Base-by-base conservation (phyloP, 2,329 filamentous ascomycete species). In the Capronia epimyces region DNA sequence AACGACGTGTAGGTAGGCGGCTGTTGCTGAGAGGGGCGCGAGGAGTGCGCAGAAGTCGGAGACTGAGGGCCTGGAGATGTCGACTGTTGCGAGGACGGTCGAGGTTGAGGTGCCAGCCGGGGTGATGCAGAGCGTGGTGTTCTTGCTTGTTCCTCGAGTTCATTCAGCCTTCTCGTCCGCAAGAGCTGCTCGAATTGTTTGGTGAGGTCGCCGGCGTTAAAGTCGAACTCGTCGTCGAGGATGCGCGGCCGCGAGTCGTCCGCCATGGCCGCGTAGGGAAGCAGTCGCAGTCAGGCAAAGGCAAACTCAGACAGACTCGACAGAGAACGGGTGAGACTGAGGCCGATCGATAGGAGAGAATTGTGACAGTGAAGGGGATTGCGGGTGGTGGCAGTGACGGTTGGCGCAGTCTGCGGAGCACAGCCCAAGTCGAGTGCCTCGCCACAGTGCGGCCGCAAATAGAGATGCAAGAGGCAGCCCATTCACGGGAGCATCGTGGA, bases 171-270 rank as follows among this genome's bases (percentile, higher is more conserved):
- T 74, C 87, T 90, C 51, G 87, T 89, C 67, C 87, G 85, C 65
- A 97, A 77, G 54, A 95, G 75, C 58, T 89, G 85, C 67, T 95
- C 88, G 68, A 96, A 96, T 65, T 89, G 86, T 63, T 85, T 74
- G 45, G 87, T 84, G 63, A 97, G 74, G 53, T 89, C 87, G 63
- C 81, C 78, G 21, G 89, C 88, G 82, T 89, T 86, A 65, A 84
- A 84, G 62, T 81, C 64, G 53, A 61, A 61, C 24, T 61, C 51
- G 12, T 61, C 59, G 52, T 61, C 59, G 27, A 61, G 61, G 51
- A 43, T 46, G 61, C 61, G 59, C 47, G 37, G 49, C 22, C 52
- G 51, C 15, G 45, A 13, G 31, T 49, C 41, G 46, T 49, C 45
- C 55, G 51, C 55, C 55, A 57, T 57, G 46, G 34, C 37, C 43